Evolutionary conservation across 2,329 filamentous ascomycete species (phyloP).

Genomic region (Beauveria australis): DNA sequence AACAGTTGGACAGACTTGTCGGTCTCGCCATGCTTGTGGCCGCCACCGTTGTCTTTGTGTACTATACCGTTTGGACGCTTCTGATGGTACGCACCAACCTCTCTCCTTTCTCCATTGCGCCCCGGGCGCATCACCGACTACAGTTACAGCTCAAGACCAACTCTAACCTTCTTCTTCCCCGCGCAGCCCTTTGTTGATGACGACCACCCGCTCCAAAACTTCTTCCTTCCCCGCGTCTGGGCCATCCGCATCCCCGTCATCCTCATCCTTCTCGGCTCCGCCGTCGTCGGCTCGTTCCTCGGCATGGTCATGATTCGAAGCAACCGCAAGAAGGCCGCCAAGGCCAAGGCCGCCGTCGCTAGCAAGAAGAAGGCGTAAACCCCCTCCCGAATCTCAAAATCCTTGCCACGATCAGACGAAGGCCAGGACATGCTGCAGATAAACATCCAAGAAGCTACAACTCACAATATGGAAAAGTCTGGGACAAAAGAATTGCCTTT

Average conservation of each 20-base stretch:
- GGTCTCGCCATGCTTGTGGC: slow-evolving; percentile 61
- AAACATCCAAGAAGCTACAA: slow-evolving; percentile 8
- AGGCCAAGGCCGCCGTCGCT: slow-evolving; percentile 66
- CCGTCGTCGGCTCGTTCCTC: slow-evolving; percentile 93
- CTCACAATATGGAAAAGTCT: background rate
- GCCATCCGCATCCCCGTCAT: slow-evolving; percentile 98
- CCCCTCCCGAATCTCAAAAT: background rate
- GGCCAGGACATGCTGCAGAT: slow-evolving; percentile 12
- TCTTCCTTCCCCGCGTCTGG: slow-evolving; percentile 97
- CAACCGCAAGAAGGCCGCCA: slow-evolving; percentile 94
- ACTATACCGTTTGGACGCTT: slow-evolving; percentile 97
- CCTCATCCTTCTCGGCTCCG: slow-evolving; percentile 81
- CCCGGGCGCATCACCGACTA: background rate
- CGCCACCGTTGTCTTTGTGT: slow-evolving; percentile 58
- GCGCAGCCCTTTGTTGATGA: slow-evolving; percentile 93
- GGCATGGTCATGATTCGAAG: slow-evolving; percentile 97
- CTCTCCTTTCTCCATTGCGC: slow-evolving; percentile 9
- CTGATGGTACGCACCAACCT: slow-evolving; percentile 64
- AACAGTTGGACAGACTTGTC: slow-evolving; percentile 79
- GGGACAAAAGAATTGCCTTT: background rate
- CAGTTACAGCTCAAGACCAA: background rate
- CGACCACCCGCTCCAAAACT: slow-evolving; percentile 83
- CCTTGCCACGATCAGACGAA: background rate
- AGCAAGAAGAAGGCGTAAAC: slow-evolving; percentile 86
- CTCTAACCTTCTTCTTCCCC: slow-evolving; percentile 3